These are phyloP conservation scores for Colletotrichum zoysiae DNA, from an alignment of 2,329 filamentous ascomycete species.

Conservation along the genomic window DNA sequence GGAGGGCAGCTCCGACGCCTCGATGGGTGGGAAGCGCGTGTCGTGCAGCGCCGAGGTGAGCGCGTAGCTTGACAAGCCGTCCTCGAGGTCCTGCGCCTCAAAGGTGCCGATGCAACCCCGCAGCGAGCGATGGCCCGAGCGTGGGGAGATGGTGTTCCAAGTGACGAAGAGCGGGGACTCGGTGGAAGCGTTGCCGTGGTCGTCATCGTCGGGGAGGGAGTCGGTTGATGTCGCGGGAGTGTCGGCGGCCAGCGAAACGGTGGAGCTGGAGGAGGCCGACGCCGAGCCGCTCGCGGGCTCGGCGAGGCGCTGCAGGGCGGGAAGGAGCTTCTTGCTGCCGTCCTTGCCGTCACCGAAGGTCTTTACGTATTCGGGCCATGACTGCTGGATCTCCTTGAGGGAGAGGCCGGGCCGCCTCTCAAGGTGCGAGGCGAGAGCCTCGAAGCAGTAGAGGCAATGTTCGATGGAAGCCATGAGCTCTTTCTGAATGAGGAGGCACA, in stretches of 20 bases:
- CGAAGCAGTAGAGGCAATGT: conserved; percentile 96
- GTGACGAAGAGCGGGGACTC: conserved; percentile 90
- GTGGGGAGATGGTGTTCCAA: conserved; percentile 81
- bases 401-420: conserved; percentile 75
- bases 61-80: conserved; percentile 83
- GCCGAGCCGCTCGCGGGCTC: conserved; percentile 46
- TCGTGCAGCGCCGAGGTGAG: conserved; percentile 80
- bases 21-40: conserved; percentile 70
- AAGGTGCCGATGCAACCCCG: conserved; percentile 98
- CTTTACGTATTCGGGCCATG: conserved; percentile 65
- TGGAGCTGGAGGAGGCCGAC: conserved; percentile 52
- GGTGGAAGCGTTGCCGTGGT: conserved; percentile 49
- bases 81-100: conserved; percentile 77
- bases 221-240: conserved; percentile 61
- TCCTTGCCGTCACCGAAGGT: conserved; percentile 41
- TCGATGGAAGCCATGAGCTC: conserved; percentile 81
- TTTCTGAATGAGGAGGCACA: conserved; percentile 18
- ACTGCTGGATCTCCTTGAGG: conserved; percentile 76
- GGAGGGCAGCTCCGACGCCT: conserved; percentile 64
- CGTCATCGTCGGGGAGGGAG: conserved; percentile 50
- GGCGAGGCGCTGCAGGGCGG: conserved; percentile 58
- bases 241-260: conserved; percentile 54
- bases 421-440: conserved; percentile 82
- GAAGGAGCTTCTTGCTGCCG: conserved; percentile 53
- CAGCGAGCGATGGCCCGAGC: conserved; percentile 72